Base-by-base conservation (phyloP, 2,329 filamentous ascomycete genomes). In the Cercospora brassicicola region DNA sequence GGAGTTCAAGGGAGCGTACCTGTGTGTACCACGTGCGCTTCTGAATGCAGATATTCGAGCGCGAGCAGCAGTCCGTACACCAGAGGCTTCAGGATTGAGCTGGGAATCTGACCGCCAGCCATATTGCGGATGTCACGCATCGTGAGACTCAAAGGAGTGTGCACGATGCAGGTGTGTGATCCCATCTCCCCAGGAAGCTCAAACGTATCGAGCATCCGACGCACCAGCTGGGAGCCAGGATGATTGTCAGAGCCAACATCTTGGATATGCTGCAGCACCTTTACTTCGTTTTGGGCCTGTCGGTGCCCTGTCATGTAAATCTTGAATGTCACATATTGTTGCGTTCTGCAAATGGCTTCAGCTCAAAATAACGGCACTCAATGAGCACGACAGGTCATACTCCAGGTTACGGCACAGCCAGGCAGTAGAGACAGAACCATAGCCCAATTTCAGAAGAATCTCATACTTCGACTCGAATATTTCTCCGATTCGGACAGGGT, bases 371-470 rank as follows among this genome's bases (percentile, higher is more conserved):
- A 15, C 13, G 2, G 3, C 20, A 18, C 8, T 31, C 30, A 33
- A 3, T 51, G 36, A 26, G 1, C 2, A 30, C 13, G 10, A 9
- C 2, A 62, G 4, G 6, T 26, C 42, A 18, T 55, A 62, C 63
- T 60, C 56, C 15, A 80, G 75, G 73, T 81, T 78, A 33, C 73
- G 77, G 55, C 76, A 77, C 1, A 82, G 75, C 81, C 81, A 82
- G 6, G 80, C 77, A 0, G 80, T 82, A 10, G 80, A 80, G 59
- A 69, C 72, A 4, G 71, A 73, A n/a, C 80, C 81, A 67, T 79
- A 81, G 45, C 81, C 81, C 6, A 82, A 74, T 69, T 83, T 83
- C 55, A 75, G 75, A 7, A 82, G 72, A 45, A 80, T 71, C 60
- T 79, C 74, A 65, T 81, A 82, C 18, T 70, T 74, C 2, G 53